phyloP scores from a whole-genome alignment of 2,329 filamentous ascomycete genomes.

The Exophiala sp. region DNA sequence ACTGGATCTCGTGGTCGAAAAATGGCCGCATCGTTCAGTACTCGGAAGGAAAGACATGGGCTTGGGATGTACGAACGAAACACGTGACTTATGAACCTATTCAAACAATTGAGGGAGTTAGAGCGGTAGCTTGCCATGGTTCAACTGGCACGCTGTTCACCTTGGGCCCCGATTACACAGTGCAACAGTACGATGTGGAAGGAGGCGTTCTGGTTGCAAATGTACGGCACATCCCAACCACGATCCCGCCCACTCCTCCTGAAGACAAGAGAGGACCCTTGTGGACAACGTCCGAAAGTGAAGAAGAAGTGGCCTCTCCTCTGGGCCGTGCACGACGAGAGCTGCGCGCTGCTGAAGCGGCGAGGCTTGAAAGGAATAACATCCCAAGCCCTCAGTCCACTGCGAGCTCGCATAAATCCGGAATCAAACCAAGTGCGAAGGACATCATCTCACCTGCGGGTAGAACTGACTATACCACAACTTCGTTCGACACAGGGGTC shows the following conservation, averaged over 20 bases:
- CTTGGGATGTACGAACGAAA: conserved; percentile 98
- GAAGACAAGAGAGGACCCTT: conserved; percentile 61
- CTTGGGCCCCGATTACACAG: conserved; percentile 77
- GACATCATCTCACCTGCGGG: conserved; percentile 40
- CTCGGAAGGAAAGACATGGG: conserved; percentile 84
- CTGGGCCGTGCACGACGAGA: conserved; percentile 72
- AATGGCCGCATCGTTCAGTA: conserved; percentile 94
- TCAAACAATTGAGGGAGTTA: conserved; percentile 76
- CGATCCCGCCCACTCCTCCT: conserved; percentile 72
- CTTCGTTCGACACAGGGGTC: conserved; percentile 42
- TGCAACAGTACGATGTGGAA: conserved; percentile 94
- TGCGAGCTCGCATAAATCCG: conserved; percentile 54
- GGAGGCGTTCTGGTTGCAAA: conserved; percentile 79
- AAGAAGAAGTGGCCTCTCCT: conserved; percentile 69
- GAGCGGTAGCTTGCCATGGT: conserved; percentile 81
- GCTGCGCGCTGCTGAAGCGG: conserved; percentile 60
- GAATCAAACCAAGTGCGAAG: conserved; percentile 41
- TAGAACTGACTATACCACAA: conserved; percentile 43
- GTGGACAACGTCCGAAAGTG: conserved; percentile 58
- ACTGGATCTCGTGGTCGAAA: conserved; percentile 98
- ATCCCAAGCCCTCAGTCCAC: conserved; percentile 66
- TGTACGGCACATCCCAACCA: conserved; percentile 77
- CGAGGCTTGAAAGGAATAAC: conserved; percentile 60
- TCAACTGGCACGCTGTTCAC: conserved; percentile 91
- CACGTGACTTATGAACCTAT: conserved; percentile 87